Evolutionary conservation across 2,329 filamentous ascomycete genomes (phyloP), one percentile per base, ranked within the genome.

Genomic region (Xylariaceae sp.): DNA sequence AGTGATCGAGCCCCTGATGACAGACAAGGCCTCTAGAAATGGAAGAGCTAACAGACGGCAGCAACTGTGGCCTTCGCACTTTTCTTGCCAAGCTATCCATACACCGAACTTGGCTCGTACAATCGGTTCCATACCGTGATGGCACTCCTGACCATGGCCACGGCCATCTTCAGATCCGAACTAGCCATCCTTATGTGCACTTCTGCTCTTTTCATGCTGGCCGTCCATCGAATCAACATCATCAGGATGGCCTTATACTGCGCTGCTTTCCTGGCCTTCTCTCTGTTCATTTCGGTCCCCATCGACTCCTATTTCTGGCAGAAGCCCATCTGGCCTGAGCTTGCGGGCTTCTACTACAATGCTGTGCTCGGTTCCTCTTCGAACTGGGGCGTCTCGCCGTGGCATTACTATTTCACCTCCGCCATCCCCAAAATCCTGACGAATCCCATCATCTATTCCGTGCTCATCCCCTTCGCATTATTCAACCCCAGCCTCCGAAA

Each of bases 271-370:
- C 82, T 87, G 13, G 44, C 81, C n/a, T 75, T 88, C 50, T 88
- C 89, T 1, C 80, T 97, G 1, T 64, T 77, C 10, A 75, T 87
- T 42, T 92, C 92, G 0, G 79, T 96, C 11, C 81, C 85, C 1
- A 74, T 96, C 39, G 94, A 99, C 78, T 93, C 90, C 1, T 93
- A 92, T 76, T 96, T 97, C 77, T 99, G 93, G 94, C 91, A 93
- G 70, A 84, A 82, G 62, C 82, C 82, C 1, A 75, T 96, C 35
- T 99, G 94, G 94, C 92, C 94, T 0, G 94, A 99, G 74, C 84
- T 95, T 62, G 85, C 83, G 67, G 92, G 86, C 1, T 97, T 99
- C 76, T 86, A 89, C 73, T 97, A 89, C 80, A 99, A 99, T 73
- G 92, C 91, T 57, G 76, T 97, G 54, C 82, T 88, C 56, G 91